Evolutionary conservation across 805 yeast genomes (phyloP).

Genomic region (Torulaspora delbrueckii): DNA sequence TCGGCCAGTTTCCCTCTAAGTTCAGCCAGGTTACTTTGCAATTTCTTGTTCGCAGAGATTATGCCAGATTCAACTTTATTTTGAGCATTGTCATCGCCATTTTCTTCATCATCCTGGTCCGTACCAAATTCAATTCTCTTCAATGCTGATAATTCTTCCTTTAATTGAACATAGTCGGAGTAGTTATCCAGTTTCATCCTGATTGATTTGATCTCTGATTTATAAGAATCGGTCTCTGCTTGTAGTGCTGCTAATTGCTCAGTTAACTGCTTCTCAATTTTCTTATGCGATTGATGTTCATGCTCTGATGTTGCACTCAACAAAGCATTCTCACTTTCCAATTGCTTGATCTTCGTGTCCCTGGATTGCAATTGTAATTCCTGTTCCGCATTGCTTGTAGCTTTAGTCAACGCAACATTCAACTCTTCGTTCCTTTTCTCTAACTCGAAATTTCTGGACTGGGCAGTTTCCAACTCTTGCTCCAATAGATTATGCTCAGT

Average conservation of each 20-base stretch:
- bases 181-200: conserved; percentile 47
- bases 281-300: conserved; percentile 20
- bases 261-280: conserved; percentile 20
- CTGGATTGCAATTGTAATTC: conserved; percentile 39
- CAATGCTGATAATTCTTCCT: conserved; percentile 66
- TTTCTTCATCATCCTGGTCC: conserved; percentile 35
- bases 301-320: conserved; percentile 33
- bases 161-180: conserved; percentile 74
- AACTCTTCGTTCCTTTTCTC: conserved; percentile 76
- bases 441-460: conserved; percentile 60
- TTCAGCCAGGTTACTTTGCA: conserved; percentile 65
- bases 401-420: conserved; percentile 55
- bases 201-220: conserved; percentile 47
- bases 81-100: conserved; percentile 29
- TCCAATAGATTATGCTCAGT: conserved; percentile 60
- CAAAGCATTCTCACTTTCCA: conserved; percentile 64
- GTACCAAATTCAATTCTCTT: conserved; percentile 73
- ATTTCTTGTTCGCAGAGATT: conserved; percentile 63
- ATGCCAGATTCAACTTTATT: conserved; percentile 52
- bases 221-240: conserved; percentile 45
- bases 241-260: conserved; percentile 38
- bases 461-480: conserved; percentile 69
- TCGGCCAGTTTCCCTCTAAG: conserved; percentile 56
- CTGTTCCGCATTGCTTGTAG: conserved; percentile 44
- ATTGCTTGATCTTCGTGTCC: conserved; percentile 44